These are phyloP conservation scores for Papilionanthe hybrid DNA, from an alignment of 116 monocot genomes.

Conservation along the genomic window DNA sequence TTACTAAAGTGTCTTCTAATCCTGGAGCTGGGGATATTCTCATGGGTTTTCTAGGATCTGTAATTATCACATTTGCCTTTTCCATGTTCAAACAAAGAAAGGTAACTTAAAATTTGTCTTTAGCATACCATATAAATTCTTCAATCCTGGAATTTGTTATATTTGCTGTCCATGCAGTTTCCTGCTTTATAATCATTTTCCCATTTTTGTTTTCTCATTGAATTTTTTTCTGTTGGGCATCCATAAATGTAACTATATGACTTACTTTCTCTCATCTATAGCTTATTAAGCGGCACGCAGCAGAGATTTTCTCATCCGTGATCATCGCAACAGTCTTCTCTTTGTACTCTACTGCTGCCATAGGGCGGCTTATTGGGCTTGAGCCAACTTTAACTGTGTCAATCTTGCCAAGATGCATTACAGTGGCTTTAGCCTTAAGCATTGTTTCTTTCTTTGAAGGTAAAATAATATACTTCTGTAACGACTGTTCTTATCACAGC, in stretches of 20 bases:
- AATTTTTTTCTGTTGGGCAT: neutral
- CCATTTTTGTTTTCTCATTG: neutral
- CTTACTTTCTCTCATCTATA: conserved; percentile 17
- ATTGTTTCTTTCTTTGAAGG: conserved; percentile 98
- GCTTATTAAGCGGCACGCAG: conserved; percentile 94
- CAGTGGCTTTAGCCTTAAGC: conserved; percentile 93
- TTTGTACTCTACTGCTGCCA: conserved; percentile 82
- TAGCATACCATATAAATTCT: too few species aligned
- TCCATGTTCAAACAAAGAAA: conserved; percentile 99
- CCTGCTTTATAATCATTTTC: neutral
- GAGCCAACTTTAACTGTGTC: conserved; percentile 83
- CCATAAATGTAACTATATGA: conserved; percentile 9
- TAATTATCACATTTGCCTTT: conserved; percentile 98
- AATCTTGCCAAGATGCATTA: conserved; percentile 96
- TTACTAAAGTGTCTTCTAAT: conserved; percentile 83
- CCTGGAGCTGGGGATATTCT: conserved; percentile 99
- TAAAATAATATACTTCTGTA: conserved; percentile 12
- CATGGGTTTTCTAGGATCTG: conserved; percentile 97
- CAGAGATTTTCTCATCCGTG: conserved; percentile 95
- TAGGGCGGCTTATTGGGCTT: conserved; percentile 66
- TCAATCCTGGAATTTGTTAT: too few species aligned
- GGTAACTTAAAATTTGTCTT: conserved; percentile 29
- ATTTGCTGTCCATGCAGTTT: too few species aligned
- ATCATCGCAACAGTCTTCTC: conserved; percentile 69
- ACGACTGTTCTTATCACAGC: neutral